Percentiles rank a stretch among this genome's conserved stretches.
Conservation (phyloP, 495 filamentous ascomycete genomes). For the Talaromyces stipitatus region DNA sequence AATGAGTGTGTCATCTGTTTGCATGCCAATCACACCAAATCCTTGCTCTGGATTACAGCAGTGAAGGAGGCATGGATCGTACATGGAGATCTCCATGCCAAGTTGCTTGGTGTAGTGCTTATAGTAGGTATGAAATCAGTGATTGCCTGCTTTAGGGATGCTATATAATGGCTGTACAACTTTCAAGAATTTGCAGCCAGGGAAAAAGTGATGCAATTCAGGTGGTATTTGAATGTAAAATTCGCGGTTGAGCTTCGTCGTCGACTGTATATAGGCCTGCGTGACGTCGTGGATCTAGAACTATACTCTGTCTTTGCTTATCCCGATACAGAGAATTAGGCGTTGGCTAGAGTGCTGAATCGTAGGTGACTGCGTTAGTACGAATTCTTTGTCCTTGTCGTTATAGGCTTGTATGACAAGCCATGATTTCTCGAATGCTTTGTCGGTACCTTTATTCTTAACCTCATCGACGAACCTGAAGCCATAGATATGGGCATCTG, state of each 20-base stretch:
- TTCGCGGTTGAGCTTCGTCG: not conserved
- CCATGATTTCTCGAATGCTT: not conserved
- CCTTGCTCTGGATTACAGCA: not conserved
- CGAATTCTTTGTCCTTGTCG: not conserved
- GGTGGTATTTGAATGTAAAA: not conserved
- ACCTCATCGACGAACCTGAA: not conserved
- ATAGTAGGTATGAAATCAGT: not conserved
- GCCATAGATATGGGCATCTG: not conserved
- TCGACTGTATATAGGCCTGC: not conserved
- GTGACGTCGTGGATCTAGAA: not conserved
- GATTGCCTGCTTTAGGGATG: not conserved
- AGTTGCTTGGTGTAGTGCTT: not conserved
- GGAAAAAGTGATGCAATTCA: not conserved
- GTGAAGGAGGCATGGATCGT: not conserved
- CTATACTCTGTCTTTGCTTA: not conserved
- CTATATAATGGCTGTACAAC: not conserved
- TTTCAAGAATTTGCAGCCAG: not conserved
- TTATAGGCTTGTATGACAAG: not conserved
- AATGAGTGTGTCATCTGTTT: not conserved
- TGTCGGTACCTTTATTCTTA: not conserved
- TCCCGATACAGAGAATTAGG: not conserved
- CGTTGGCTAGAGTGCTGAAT: not conserved
- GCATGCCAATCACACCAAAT: not conserved
- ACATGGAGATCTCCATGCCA: not conserved
- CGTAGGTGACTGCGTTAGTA: not conserved